Base-by-base conservation (phyloP, 2,329 filamentous ascomycete genomes). In the Fusarium sacchari region DNA sequence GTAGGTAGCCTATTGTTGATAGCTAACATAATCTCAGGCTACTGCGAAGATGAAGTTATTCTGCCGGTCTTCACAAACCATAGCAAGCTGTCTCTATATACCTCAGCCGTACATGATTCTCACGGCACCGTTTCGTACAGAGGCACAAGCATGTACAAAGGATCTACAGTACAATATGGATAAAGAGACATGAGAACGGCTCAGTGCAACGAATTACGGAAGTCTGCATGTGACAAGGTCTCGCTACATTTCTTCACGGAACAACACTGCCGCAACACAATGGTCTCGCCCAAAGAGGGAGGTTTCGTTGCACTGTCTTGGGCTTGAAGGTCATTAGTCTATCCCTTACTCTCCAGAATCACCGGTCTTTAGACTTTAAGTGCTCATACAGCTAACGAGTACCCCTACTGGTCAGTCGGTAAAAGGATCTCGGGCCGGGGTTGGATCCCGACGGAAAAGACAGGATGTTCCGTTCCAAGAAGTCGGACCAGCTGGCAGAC, bases 401-500 rank as follows among this genome's bases (percentile, higher is more conserved):
- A 52, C 50, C 34, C 63, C 47, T 39, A 53, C 50, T 53, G 34
- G 40, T 36, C 36, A 62, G 36, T 71, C 43, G 57, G 65, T 37
- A 58, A 30, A 73, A 73, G 43, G 52, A 59, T 56, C 65, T 67
- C 70, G 70, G 66, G 47, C 57, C 57, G 66, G 70, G 53, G 46
- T 39, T 44, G 50, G 71, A 60, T 71, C 66, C 70, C 71, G 70
- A 71, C 61, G 47, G 66, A 30, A 71, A 57, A 62, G 50, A 44
- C n/a, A 60, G 39, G 24, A 26, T 58, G 39, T 49, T 57, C 30
- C 60, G 28, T 34, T 66, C 43, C 47, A 47, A 60, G 52, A 34
- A 60, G 43, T 44, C 50, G 30, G 53, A 52, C 37, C 50, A 67
- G 36, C 49, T 50, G 49, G 32, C 34, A 28, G 24, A 55, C 34